A percentile compares a stretch with the other conserved stretches of the same genome.
Conservation (phyloP, 2,329 filamentous ascomycete genomes). For the Tolypocladium album region DNA sequence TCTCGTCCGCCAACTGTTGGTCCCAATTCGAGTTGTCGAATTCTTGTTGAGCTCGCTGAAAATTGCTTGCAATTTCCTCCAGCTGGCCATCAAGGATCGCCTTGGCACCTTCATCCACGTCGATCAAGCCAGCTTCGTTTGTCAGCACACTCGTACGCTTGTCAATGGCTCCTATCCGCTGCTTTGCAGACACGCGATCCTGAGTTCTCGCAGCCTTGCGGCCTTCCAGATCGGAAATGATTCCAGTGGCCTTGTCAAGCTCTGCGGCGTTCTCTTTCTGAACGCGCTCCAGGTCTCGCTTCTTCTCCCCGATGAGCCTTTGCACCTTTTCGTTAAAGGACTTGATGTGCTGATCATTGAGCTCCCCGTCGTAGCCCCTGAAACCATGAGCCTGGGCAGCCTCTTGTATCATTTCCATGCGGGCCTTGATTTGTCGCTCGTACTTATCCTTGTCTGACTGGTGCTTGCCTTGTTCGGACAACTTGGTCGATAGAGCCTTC, state of each 20-base stretch:
- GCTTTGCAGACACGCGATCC: slow-evolving; percentile 61
- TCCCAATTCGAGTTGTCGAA: slow-evolving; percentile 59
- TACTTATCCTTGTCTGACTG: slow-evolving; percentile 82
- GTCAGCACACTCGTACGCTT: slow-evolving; percentile 57
- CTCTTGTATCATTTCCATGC: slow-evolving; percentile 65
- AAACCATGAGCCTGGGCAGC: slow-evolving; percentile 69
- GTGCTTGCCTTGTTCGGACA: slow-evolving; percentile 62
- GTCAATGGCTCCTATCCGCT: slow-evolving; percentile 65
- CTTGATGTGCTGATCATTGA: slow-evolving; percentile 62
- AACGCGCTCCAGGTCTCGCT: slow-evolving; percentile 62
- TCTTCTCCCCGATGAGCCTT: slow-evolving; percentile 68
- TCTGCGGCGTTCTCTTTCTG: slow-evolving; percentile 67
- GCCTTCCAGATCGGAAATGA: slow-evolving; percentile 64
- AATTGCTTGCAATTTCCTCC: slow-evolving; percentile 53
- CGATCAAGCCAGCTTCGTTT: slow-evolving; percentile 57
- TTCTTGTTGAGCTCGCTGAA: slow-evolving; percentile 52
- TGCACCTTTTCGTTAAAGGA: slow-evolving; percentile 71
- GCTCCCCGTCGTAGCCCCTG: slow-evolving; percentile 70
- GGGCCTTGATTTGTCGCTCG: slow-evolving; percentile 64
- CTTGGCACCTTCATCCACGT: slow-evolving; percentile 76
- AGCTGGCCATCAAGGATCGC: slow-evolving; percentile 66
- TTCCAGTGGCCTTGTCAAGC: slow-evolving; percentile 58
- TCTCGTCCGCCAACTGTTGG: slow-evolving; percentile 54
- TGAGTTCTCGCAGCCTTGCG: slow-evolving; percentile 62
- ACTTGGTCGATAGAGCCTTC: slow-evolving; percentile 37